Base-by-base conservation (phyloP, 140 eudicot genomes). In the Anethum foeniculum region DNA sequence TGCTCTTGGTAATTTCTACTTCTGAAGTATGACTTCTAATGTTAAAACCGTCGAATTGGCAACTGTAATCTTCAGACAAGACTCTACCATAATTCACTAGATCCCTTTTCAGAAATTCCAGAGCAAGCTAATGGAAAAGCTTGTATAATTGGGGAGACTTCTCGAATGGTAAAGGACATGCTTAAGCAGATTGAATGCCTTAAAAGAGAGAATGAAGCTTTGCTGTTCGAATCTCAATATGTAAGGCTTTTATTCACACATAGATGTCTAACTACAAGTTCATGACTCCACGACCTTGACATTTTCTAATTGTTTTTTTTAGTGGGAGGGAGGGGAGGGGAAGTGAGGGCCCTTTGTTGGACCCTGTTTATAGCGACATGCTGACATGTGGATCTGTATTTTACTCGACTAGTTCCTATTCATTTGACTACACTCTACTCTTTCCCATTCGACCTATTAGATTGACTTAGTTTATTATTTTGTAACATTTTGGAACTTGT, bases 81-180 rank as follows among this genome's bases (percentile, higher is more conserved):
- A 23, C 8, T 41, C 77, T 41, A 12, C 75, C 11, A 77, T 25
- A 62, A 74, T 4, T 34, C 18, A 48, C 62, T 86, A 43, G 34
- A 21, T 79, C 49, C 78, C 36, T 65, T 67, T 44, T 85, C 90
- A 93, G 98, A 89, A 81, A 77, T 93, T 72, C 5, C 88, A 10
- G 91, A 89, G 67, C 88, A 85, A 77, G 88, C 85, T 85, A 84
- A 83, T 80, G 97, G 97, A 41, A 93, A 89, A 85, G 98, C 98
- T 52, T 89, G 86, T 52, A 73, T 93, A 77, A 68, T 93, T 80
- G 80, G 85, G 51, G 98, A 93, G 83, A 86, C 97, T 48, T 85
- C 90, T 80, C 79, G 93, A 52, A 62, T 85, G 64, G 86, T 91
- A 71, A 91, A 88, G 65, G 98, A 93, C 64, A 87, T 85, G 86